Evolutionary conservation across 768 basidiomycete species (phyloP), one percentile per base, ranked within the genome.

Genomic region (Leucogyrophana mollusca): DNA sequence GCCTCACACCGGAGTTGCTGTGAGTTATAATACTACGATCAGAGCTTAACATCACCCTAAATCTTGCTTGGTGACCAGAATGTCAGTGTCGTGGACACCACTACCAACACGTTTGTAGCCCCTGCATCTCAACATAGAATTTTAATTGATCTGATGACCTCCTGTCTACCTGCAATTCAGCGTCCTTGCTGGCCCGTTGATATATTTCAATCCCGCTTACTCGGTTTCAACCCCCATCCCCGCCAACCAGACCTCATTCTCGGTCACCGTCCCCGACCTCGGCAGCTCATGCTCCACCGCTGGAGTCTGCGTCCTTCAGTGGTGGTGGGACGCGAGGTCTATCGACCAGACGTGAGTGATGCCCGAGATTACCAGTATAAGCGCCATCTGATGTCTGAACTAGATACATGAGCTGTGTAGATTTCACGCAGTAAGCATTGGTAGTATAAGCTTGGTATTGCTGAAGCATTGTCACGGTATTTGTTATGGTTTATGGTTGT

Each of bases 271-370:
- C 40, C 68, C 61, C 2, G 49, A 67, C 48, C 55, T 69, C 18
- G 65, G 61, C 4, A 51, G 56, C 13, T 52, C 55, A 41, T 72
- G 67, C 49, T 41, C 53, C 9, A 56, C 46, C 8, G 51, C 55
- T 7, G 69, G 67, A 4, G 54, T 57, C 9, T 71, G 69, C 32
- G 68, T 67, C 9, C 66, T 70, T 47, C 69, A 70, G 47, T 71
- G 70, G 68, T 69, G 61, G 61, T 70, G 65, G 66, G 64, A 56
- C 25, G 56, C 49, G 43, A 60, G 43, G 33, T 35, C 43, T n/a
- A 36, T 45, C 22, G 34, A 45, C 33, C 43, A 45, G 23, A 45
- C 43, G 43, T 44, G 32, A 44, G 43, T 30, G 6, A 30, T 13
- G 6, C 13, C 35, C 35, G n/a, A 16, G 9, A 16, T 8, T 37